A percentile compares a stretch with the other conserved stretches of the same genome.
Evolutionary conservation across 2,329 filamentous ascomycete species (phyloP).

Genomic region (Penicillium polonicum): DNA sequence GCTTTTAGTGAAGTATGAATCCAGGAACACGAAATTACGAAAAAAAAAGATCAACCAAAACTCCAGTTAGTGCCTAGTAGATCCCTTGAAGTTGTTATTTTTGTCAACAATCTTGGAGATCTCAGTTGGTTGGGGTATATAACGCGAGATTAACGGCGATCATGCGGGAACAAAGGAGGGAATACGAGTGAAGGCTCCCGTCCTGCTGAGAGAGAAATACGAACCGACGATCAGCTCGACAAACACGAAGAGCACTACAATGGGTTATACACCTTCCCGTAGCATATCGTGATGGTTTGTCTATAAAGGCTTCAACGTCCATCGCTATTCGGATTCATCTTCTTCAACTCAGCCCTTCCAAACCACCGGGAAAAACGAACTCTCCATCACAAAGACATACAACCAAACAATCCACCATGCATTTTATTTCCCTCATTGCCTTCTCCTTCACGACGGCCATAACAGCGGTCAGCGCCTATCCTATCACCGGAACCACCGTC

Average conservation of each 20-base stretch:
- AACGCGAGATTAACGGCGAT: background rate
- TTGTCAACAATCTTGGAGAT: background rate
- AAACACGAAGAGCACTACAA: background rate
- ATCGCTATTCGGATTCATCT: background rate
- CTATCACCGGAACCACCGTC: conserved; percentile 18
- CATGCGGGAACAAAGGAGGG: no score
- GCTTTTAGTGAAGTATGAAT: background rate
- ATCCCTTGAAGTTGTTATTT: background rate
- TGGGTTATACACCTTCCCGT: no score
- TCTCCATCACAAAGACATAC: background rate
- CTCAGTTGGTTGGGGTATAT: background rate
- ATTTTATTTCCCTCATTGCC: conserved; percentile 6
- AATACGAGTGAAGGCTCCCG: background rate
- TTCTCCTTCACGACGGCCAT: conserved; percentile 7
- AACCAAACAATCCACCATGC: background rate
- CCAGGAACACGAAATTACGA: conserved; percentile 6
- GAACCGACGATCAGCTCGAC: background rate
- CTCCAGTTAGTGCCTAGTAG: background rate
- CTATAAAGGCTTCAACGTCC: background rate
- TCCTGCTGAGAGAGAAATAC: background rate
- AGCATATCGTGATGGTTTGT: background rate
- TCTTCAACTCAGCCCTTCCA: background rate
- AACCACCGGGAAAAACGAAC: background rate
- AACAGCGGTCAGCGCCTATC: conserved; percentile 19
- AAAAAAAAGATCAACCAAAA: background rate